Percentiles rank a stretch among this genome's conserved stretches.
These are phyloP conservation scores for Leccinum incarnatum DNA, from an alignment of 768 basidiomycete genomes.

Conservation along the genomic window DNA sequence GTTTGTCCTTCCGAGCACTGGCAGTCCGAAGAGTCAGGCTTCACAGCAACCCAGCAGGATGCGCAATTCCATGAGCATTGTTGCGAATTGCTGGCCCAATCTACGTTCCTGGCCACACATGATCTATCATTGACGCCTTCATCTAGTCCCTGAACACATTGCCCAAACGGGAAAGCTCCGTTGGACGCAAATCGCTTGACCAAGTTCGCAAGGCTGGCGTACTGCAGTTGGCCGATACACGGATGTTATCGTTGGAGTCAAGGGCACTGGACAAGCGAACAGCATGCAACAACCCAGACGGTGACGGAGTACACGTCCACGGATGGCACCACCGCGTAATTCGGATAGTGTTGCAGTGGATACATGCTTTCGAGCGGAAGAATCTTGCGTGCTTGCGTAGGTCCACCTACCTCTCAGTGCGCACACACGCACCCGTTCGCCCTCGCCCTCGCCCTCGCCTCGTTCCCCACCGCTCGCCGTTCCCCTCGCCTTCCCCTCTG, in stretches of 20 bases:
- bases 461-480: no score
- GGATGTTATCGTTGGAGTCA: conserved; percentile 50
- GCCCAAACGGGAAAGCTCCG: conserved; percentile 72
- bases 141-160: conserved; percentile 62
- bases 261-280: no score
- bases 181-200: conserved; percentile 72
- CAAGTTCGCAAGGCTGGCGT: conserved; percentile 60
- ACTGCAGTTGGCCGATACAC: conserved; percentile 33
- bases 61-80: conserved; percentile 81
- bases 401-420: no score
- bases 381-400: no score
- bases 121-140: conserved; percentile 10
- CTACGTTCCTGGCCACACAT: neutral
- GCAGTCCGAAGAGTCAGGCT: conserved; percentile 59
- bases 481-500: no score
- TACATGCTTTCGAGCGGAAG: no score
- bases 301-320: no score
- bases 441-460: no score
- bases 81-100: conserved; percentile 74
- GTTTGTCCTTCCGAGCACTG: conserved; percentile 52
- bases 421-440: no score
- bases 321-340: no score
- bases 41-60: conserved; percentile 84
- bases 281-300: no score
- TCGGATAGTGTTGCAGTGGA: no score